These are phyloP conservation scores for Backusella psychrophila DNA, from an alignment of 192 early-diverging fungal species.

Conservation along the genomic window DNA sequence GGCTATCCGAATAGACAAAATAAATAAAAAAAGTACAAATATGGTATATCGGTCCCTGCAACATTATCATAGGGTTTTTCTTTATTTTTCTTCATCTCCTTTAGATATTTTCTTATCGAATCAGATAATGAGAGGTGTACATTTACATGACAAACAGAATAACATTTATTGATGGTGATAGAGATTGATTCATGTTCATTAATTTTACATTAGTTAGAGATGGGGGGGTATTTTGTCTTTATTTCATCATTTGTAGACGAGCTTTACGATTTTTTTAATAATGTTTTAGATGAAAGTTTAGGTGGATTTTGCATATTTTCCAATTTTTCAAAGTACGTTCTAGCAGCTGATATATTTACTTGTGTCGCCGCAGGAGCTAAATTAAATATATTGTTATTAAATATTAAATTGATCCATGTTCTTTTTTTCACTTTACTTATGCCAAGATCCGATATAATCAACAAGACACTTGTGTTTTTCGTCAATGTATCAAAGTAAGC, in stretches of 20 bases:
- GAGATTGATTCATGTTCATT: neutral
- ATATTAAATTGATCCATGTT: neutral
- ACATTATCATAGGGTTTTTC: neutral
- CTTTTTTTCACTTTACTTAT: constrained; percentile 64
- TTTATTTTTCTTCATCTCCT: neutral
- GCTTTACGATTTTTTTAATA: neutral
- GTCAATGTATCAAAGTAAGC: constrained; percentile 82
- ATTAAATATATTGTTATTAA: neutral
- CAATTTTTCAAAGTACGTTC: constrained; percentile 80
- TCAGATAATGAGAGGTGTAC: neutral
- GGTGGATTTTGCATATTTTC: constrained; percentile 36
- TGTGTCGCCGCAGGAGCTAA: constrained; percentile 78
- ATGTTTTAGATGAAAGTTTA: neutral
- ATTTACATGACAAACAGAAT: neutral
- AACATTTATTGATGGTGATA: neutral
- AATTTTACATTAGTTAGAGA: neutral
- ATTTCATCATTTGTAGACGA: neutral
- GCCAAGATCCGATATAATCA: constrained; percentile 75
- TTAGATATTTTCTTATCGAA: neutral
- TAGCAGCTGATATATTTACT: constrained; percentile 78
- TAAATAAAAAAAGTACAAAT: neutral
- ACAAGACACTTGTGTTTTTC: constrained; percentile 81
- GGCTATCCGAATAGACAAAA: no score
- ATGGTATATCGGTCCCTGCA: neutral
- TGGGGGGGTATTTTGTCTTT: neutral